Conservation (phyloP, 805 yeast species). For the Saturnispora besseyi region DNA sequence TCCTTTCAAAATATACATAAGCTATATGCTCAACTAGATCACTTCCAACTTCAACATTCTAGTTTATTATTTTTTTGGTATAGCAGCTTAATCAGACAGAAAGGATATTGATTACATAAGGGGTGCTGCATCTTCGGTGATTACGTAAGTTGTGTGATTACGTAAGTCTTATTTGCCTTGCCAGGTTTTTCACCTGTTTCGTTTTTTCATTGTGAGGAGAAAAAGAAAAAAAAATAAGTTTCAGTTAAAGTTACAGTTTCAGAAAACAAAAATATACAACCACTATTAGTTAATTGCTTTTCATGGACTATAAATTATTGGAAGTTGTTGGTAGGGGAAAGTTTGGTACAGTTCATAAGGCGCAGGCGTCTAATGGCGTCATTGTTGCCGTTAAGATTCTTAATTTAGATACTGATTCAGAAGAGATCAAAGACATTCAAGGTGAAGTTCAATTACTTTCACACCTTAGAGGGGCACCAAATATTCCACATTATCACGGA, state of each 20-base stretch:
- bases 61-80: too few relatives aligned
- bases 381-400: slow-evolving; percentile 89
- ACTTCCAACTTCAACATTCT: too few relatives aligned
- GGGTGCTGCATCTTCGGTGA: too few relatives aligned
- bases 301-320: slow-evolving; percentile 54
- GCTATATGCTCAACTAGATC: too few relatives aligned
- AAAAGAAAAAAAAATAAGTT: not conserved
- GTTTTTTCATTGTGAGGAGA: not conserved
- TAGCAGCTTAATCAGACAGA: too few relatives aligned
- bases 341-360: slow-evolving; percentile 95
- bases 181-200: not conserved
- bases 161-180: too few relatives aligned
- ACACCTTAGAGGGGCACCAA: slow-evolving; percentile 76
- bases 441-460: slow-evolving; percentile 83
- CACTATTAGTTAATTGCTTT: not conserved
- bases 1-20: too few relatives aligned
- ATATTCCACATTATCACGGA: slow-evolving; percentile 88
- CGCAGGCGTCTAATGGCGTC: slow-evolving; percentile 60
- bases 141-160: too few relatives aligned
- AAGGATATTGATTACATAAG: too few relatives aligned
- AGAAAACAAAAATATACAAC: not conserved
- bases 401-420: slow-evolving; percentile 85
- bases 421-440: slow-evolving; percentile 92
- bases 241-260: not conserved
- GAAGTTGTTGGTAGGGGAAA: slow-evolving; percentile 95